Evolutionary conservation across 352 stramenopile genomes (phyloP).

Genomic region (Phytophthora fragariae): DNA sequence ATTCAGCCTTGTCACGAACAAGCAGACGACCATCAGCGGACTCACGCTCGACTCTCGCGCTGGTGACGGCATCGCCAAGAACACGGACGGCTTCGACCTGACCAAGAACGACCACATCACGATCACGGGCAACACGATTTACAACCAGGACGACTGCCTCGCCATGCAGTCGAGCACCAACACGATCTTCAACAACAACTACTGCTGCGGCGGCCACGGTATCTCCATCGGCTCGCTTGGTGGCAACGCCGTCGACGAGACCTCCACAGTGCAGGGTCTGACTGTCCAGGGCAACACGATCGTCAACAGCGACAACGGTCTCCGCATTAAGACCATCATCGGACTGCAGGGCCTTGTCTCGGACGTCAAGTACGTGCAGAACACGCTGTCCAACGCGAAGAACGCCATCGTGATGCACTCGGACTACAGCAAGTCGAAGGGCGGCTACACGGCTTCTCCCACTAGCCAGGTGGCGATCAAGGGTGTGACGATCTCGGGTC

Average conservation of each 20-base stretch:
- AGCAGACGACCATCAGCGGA: slow-evolving; percentile 5
- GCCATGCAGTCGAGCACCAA: slow-evolving; percentile 41
- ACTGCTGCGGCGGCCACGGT: slow-evolving; percentile 27
- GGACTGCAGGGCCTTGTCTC: background rate
- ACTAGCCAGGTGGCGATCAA: slow-evolving; percentile 15
- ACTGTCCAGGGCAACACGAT: background rate
- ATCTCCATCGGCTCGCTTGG: slow-evolving; percentile 47
- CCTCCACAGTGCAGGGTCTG: background rate
- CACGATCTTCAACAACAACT: slow-evolving; percentile 21
- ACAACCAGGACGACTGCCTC: background rate
- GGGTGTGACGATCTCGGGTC: slow-evolving; percentile 12
- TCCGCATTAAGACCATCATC: background rate
- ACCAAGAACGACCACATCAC: too few relatives aligned
- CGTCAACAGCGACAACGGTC: background rate
- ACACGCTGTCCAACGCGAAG: background rate
- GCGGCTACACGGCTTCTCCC: background rate
- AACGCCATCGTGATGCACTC: background rate
- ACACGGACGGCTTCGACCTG: too few relatives aligned
- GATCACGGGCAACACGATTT: too few relatives aligned
- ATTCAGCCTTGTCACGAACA: slow-evolving; percentile 43
- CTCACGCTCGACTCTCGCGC: slow-evolving; percentile 43
- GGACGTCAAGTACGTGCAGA: background rate
- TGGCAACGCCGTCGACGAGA: slow-evolving; percentile 11
- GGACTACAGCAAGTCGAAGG: slow-evolving; percentile 1
- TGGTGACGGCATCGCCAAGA: slow-evolving; percentile 19